These are phyloP conservation scores for Lanmaoa rubissima DNA, from an alignment of 768 basidiomycete species.

Conservation along the genomic window DNA sequence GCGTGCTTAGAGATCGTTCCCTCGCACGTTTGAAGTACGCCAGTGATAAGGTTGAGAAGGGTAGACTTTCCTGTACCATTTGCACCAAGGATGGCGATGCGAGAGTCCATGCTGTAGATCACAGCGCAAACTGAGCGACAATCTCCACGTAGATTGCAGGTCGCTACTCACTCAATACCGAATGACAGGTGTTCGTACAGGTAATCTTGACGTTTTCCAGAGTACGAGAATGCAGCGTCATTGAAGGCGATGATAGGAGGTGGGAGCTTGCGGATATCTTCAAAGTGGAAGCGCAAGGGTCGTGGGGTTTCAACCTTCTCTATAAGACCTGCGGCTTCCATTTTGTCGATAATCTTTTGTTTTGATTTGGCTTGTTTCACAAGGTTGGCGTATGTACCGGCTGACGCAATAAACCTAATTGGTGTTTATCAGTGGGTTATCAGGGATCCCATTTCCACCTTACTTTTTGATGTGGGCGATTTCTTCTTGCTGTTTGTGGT, in stretches of 20 bases:
- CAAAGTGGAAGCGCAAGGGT: slow-evolving; percentile 90
- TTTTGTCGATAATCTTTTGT: slow-evolving; percentile 99
- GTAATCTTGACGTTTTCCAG: slow-evolving; percentile 82
- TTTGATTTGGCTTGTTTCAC: slow-evolving; percentile 99
- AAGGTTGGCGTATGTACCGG: slow-evolving; percentile 98
- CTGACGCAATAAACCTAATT: slow-evolving; percentile 92
- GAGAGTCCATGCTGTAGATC: slow-evolving; percentile 78
- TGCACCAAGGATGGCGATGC: slow-evolving; percentile 93
- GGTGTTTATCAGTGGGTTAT: slow-evolving; percentile 7
- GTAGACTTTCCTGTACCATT: slow-evolving; percentile 97
- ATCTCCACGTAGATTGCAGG: slow-evolving; percentile 2
- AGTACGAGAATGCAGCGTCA: slow-evolving; percentile 93
- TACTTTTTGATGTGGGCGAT: slow-evolving; percentile 98
- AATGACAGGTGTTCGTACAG: slow-evolving; percentile 90
- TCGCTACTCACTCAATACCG: slow-evolving; percentile 85
- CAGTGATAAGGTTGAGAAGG: slow-evolving; percentile 86
- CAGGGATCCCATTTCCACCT: slow-evolving; percentile 15
- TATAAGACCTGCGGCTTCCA: slow-evolving; percentile 97
- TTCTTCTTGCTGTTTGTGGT: slow-evolving; percentile 97
- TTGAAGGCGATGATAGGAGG: slow-evolving; percentile 98
- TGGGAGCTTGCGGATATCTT: slow-evolving; percentile 89
- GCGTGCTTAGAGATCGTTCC: slow-evolving; percentile 91
- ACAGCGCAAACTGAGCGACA: slow-evolving; percentile 2
- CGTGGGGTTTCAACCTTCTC: slow-evolving; percentile 81
- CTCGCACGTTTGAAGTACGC: slow-evolving; percentile 70